phyloP scores from a whole-genome alignment of 2,329 filamentous ascomycete species.

The Stachybotrys chlorohalonatus region DNA sequence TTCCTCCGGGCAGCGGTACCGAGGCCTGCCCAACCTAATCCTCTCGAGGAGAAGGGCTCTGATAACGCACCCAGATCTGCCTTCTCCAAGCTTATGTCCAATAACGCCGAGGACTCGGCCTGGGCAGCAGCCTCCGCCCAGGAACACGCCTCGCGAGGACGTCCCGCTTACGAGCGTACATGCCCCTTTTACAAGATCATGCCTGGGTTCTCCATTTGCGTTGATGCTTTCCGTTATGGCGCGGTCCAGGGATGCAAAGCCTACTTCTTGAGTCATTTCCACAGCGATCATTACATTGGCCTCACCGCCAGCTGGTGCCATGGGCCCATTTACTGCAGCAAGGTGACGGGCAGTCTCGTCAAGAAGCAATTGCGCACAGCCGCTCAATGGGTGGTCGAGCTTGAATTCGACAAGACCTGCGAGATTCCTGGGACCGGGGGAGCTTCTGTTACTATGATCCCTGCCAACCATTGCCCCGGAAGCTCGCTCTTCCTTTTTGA shows the following conservation, averaged over 20 bases:
- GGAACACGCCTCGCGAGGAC: constrained; percentile 70
- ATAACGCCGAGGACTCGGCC: constrained; percentile 79
- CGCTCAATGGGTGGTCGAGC: constrained; percentile 71
- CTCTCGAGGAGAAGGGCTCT: constrained; percentile 49
- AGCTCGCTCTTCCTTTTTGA: constrained; percentile 92
- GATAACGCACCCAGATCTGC: constrained; percentile 50
- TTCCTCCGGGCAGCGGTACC: constrained; percentile 63
- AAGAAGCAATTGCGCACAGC: constrained; percentile 79
- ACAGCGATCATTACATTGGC: constrained; percentile 95
- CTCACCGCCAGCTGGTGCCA: constrained; percentile 82
- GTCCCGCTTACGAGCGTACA: constrained; percentile 77
- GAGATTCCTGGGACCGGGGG: constrained; percentile 77
- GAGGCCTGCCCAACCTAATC: constrained; percentile 72
- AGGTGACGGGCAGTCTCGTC: constrained; percentile 83
- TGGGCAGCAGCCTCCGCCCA: constrained; percentile 81
- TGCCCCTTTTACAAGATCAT: constrained; percentile 99
- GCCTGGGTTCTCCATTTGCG: constrained; percentile 83
- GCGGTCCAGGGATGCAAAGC: constrained; percentile 86
- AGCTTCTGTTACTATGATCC: constrained; percentile 85
- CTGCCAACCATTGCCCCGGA: constrained; percentile 93
- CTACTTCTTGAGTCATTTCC: constrained; percentile 96
- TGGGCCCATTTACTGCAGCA: constrained; percentile 93
- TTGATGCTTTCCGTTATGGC: constrained; percentile 93
- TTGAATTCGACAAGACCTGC: constrained; percentile 74
- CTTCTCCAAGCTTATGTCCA: constrained; percentile 89